These are phyloP conservation scores for Diplodia scrobiculata DNA, from an alignment of 2,329 filamentous ascomycete species.

Conservation along the genomic window DNA sequence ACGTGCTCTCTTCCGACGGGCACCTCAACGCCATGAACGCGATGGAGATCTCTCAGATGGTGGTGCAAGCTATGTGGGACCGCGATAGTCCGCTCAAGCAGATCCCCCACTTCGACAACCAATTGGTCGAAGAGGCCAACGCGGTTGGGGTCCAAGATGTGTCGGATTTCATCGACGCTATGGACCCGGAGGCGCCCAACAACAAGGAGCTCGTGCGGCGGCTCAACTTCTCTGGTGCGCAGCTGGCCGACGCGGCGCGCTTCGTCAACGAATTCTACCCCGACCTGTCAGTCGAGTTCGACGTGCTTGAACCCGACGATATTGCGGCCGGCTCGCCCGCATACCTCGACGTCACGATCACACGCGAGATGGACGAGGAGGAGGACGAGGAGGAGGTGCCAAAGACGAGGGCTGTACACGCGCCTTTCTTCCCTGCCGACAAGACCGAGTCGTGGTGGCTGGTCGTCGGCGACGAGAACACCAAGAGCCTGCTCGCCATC, in stretches of 20 bases:
- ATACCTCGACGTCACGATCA: slow-evolving; percentile 80
- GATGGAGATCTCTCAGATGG: slow-evolving; percentile 99
- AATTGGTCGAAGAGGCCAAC: slow-evolving; percentile 79
- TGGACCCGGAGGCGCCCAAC: slow-evolving; percentile 80
- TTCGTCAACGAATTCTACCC: slow-evolving; percentile 98
- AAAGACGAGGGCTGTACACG: slow-evolving; percentile 77
- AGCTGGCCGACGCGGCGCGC: slow-evolving; percentile 83
- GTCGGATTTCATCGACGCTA: slow-evolving; percentile 97
- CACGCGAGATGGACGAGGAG: slow-evolving; percentile 75
- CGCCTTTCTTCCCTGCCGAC: slow-evolving; percentile 86
- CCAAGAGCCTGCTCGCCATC: slow-evolving; percentile 84
- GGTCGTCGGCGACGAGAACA: slow-evolving; percentile 89
- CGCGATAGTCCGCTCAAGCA: slow-evolving; percentile 95
- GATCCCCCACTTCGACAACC: slow-evolving; percentile 88
- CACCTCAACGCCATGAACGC: slow-evolving; percentile 96
- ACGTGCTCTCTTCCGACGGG: slow-evolving; percentile 92
- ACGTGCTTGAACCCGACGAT: slow-evolving; percentile 77
- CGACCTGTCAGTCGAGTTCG: slow-evolving; percentile 87
- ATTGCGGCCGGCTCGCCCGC: slow-evolving; percentile 79
- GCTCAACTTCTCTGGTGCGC: slow-evolving; percentile 75
- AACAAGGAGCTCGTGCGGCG: slow-evolving; percentile 80
- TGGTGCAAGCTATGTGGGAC: slow-evolving; percentile 99
- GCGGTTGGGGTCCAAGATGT: slow-evolving; percentile 86
- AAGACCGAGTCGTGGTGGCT: slow-evolving; percentile 99
- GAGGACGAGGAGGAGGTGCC: slow-evolving; percentile 72